A percentile compares a stretch with the other conserved stretches of the same genome.
These are phyloP conservation scores for Zhuliangozyma blackwelliae DNA, from an alignment of 1,139 yeast genomes.

Conservation along the genomic window DNA sequence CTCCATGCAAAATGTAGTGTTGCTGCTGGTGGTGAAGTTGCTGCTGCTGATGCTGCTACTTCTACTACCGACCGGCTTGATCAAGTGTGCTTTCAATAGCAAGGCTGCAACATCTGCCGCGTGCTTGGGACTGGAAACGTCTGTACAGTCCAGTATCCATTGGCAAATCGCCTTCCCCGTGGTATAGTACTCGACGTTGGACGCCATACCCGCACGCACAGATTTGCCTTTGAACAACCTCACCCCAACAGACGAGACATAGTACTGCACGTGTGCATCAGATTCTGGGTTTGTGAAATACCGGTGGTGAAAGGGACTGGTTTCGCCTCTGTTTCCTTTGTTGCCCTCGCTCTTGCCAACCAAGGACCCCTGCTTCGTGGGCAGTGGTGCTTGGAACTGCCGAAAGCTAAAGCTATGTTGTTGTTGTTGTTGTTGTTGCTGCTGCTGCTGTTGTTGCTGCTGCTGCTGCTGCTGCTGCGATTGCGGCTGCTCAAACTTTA, in stretches of 20 bases:
- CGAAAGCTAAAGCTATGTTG: not conserved
- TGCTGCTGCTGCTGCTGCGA: no score
- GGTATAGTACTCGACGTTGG: conserved; percentile 38
- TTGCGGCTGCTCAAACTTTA: not conserved
- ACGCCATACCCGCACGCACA: conserved; percentile 20
- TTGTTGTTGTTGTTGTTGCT: no score
- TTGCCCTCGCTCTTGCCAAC: no score
- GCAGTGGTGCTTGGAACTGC: conserved; percentile 1
- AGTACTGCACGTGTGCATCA: conserved; percentile 76
- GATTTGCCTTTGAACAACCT: conserved; percentile 47
- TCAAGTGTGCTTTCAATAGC: conserved; percentile 47
- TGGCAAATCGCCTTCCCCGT: conserved; percentile 79
- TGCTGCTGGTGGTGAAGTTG: not conserved
- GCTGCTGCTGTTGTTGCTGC: no score
- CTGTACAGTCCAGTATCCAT: conserved; percentile 90
- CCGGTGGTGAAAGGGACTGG: conserved; percentile 70
- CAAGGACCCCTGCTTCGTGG: not conserved
- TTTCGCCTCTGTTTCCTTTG: not conserved
- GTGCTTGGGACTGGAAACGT: conserved; percentile 53
- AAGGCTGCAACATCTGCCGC: conserved; percentile 59
- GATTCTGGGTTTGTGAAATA: conserved; percentile 89
- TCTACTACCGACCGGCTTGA: conserved; percentile 19
- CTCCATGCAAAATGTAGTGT: not conserved
- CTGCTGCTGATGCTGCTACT: no score
- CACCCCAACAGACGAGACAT: conserved; percentile 63